Evolutionary conservation across 257 asterid genomes (phyloP).

Genomic region (Solanum phureja): DNA sequence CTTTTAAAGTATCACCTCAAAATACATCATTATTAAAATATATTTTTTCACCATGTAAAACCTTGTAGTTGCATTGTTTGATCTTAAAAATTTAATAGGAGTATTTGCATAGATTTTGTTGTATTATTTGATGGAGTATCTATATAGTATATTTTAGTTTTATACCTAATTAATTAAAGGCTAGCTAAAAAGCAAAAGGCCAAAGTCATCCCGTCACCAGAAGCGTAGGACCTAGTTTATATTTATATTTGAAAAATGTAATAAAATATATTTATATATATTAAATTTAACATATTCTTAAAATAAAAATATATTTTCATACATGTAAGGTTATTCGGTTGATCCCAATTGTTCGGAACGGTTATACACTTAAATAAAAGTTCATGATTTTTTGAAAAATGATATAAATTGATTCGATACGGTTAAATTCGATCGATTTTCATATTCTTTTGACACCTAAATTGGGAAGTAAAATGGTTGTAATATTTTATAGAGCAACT

Average conservation of each 20-base stretch:
- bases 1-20: not conserved
- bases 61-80: not conserved
- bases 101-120: not conserved
- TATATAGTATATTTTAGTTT: not conserved
- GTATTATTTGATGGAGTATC: not conserved
- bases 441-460: not conserved
- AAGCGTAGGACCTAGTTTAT: not conserved
- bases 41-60: not conserved
- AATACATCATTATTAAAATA: too few species aligned
- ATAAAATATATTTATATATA: too few species aligned
- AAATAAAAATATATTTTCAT: too few species aligned
- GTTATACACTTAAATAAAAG: too few species aligned
- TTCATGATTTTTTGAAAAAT: too few species aligned
- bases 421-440: not conserved
- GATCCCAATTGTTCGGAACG: too few species aligned
- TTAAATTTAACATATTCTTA: not conserved
- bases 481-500: too few species aligned
- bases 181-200: not conserved
- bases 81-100: not conserved
- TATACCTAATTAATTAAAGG: not conserved
- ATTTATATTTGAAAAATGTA: not conserved
- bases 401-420: not conserved
- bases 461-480: not conserved
- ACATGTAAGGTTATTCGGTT: not conserved
- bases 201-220: not conserved